Conservation (phyloP, 208 protist genomes). For the Borovskyia barvae region DNA sequence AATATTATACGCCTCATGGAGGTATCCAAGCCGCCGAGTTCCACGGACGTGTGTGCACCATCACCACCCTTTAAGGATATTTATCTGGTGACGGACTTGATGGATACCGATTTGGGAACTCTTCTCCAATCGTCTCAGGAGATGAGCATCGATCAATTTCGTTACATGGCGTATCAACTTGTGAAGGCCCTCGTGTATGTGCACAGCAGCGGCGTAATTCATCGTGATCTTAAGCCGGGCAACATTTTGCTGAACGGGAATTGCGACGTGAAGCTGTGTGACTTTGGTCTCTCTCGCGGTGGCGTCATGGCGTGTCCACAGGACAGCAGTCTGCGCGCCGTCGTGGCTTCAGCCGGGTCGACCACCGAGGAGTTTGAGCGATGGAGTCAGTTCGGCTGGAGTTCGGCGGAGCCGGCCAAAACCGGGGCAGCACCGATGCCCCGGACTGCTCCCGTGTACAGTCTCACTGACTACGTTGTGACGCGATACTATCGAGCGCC, state of each 20-base stretch:
- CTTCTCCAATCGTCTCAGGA: conserved; percentile 89
- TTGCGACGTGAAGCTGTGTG: conserved; percentile 67
- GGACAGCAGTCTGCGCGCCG: background rate
- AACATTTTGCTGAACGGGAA: conserved; percentile 72
- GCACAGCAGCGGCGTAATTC: conserved; percentile 68
- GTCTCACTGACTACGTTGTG: conserved; percentile 93
- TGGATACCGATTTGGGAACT: conserved; percentile 96
- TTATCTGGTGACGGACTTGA: conserved; percentile 62
- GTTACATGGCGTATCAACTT: conserved; percentile 95
- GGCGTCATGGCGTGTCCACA: conserved; percentile 23
- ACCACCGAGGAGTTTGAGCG: conserved; percentile 7
- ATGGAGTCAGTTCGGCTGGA: conserved; percentile 29
- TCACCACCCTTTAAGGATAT: conserved; percentile 86
- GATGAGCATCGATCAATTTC: conserved; percentile 93
- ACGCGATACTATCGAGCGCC: conserved; percentile 98
- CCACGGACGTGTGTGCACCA: conserved; percentile 41
- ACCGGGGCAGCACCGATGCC: background rate
- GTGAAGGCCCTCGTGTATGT: conserved; percentile 74
- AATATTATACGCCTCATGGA: conserved; percentile 92
- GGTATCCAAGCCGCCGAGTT: conserved; percentile 75
- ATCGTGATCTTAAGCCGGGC: conserved; percentile 81
- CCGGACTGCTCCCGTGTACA: conserved; percentile 30
- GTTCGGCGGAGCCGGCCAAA: background rate
- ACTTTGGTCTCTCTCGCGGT: conserved; percentile 74
- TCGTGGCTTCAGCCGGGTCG: background rate